These are phyloP conservation scores for Croton laevigatus DNA, from an alignment of 441 rosid species.

Conservation along the genomic window DNA sequence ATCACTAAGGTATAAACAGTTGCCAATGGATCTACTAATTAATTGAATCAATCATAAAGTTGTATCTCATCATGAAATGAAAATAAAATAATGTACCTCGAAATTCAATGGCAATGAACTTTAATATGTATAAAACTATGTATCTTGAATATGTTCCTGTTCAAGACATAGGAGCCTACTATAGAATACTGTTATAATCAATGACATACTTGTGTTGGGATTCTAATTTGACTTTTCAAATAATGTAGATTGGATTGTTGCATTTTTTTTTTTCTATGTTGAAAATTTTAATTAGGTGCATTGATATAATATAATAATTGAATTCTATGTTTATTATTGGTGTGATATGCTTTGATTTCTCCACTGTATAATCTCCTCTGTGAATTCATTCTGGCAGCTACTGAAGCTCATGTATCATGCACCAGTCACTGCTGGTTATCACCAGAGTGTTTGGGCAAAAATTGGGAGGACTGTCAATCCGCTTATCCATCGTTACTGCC, in stretches of 20 bases:
- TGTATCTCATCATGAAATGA: not conserved
- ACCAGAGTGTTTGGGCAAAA: conserved; percentile 82
- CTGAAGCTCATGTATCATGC: conserved; percentile 97
- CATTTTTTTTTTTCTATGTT: not conserved
- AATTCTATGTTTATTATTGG: too few species aligned
- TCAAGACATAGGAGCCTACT: not conserved
- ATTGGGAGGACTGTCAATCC: conserved; percentile 71
- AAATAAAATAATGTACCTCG: not conserved
- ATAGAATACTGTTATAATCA: not conserved
- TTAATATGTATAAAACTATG: too few species aligned
- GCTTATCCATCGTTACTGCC: conserved; percentile 57
- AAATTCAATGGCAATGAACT: not conserved
- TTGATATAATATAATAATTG: too few species aligned
- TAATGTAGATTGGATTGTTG: not conserved
- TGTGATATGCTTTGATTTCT: not conserved
- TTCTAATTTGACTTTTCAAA: too few species aligned
- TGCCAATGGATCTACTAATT: not conserved
- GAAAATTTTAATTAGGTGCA: too few species aligned
- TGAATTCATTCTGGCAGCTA: conserved; percentile 43
- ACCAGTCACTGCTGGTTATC: conserved; percentile 83
- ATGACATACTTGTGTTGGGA: too few species aligned
- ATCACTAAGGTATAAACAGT: not conserved
- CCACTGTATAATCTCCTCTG: not conserved
- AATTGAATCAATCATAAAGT: not conserved
- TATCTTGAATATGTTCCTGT: not conserved